Conservation (phyloP, 805 yeast species). For the Wickerhamomyces canadensis region DNA sequence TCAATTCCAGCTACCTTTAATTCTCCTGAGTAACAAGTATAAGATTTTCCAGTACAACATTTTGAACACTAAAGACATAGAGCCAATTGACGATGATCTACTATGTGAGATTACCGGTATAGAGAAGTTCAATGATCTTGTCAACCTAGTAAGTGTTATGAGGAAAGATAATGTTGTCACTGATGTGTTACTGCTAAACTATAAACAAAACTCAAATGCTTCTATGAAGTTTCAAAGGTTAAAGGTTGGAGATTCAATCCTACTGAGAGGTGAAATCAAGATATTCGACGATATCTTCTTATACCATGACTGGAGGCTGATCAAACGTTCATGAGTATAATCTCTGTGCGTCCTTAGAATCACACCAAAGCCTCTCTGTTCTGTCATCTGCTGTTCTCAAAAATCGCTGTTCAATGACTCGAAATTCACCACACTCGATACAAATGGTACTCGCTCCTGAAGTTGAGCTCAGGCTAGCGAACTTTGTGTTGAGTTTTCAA, state of each 20-base stretch:
- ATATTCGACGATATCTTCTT: constrained; percentile 5
- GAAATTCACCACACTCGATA: too few relatives aligned
- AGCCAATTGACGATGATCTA: neutral
- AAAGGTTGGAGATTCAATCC: constrained; percentile 11
- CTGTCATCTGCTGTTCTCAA: too few relatives aligned
- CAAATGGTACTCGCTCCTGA: too few relatives aligned
- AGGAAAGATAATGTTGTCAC: neutral
- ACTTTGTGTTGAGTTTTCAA: too few relatives aligned
- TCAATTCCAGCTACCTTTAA: constrained; percentile 14
- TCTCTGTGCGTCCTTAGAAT: too few relatives aligned
- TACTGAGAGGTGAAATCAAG: constrained; percentile 6
- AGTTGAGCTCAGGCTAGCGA: too few relatives aligned
- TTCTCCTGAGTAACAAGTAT: constrained; percentile 19
- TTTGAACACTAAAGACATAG: constrained; percentile 1
- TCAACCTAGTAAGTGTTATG: constrained; percentile 6
- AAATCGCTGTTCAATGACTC: too few relatives aligned
- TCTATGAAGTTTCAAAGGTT: constrained; percentile 8
- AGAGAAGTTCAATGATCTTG: constrained; percentile 11
- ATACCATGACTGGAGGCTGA: constrained; percentile 19
- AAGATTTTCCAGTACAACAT: constrained; percentile 11
- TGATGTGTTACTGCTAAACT: constrained; percentile 12
- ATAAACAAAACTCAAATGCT: constrained; percentile 10
- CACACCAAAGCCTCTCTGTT: too few relatives aligned
- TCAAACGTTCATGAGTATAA: too few relatives aligned
- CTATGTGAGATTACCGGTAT: constrained; percentile 4